Percentiles rank a stretch among this genome's conserved stretches.
These are phyloP conservation scores for Musa itinerans DNA, from an alignment of 176 grass and related monocot genomes.

Conservation along the genomic window DNA sequence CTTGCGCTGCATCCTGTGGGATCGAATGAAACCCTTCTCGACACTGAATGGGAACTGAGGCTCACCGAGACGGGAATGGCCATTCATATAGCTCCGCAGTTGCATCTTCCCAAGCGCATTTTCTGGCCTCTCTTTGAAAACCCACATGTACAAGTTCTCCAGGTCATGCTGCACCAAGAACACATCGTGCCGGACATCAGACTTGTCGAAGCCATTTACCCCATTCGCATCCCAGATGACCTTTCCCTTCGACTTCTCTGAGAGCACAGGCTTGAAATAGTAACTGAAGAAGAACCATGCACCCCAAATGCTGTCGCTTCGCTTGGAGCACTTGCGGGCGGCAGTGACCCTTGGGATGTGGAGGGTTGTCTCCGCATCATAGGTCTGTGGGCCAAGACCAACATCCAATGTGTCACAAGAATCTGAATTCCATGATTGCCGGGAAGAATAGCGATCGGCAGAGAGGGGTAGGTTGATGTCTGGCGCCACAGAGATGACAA, in stretches of 20 bases:
- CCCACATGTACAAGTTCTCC: conserved; percentile 99
- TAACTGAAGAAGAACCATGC: conserved; percentile 99
- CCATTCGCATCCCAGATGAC: conserved; percentile 43
- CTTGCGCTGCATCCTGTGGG: conserved; percentile 94
- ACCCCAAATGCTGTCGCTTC: conserved; percentile 94
- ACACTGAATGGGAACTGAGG: conserved; percentile 85
- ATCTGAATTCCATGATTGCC: conserved; percentile 40
- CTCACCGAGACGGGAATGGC: conserved; percentile 70
- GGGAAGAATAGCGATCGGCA: conserved; percentile 4
- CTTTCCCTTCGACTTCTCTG: conserved; percentile 78
- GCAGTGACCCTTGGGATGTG: conserved; percentile 39
- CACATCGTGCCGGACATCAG: conserved; percentile 73
- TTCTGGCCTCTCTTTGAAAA: conserved; percentile 90
- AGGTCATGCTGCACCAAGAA: conserved; percentile 99
- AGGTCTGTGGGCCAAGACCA: conserved; percentile 59
- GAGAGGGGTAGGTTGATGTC: conserved; percentile 94
- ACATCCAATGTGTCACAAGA: conserved; percentile 64
- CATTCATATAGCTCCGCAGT: conserved; percentile 97
- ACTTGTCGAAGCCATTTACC: conserved; percentile 54
- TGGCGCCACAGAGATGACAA: conserved; percentile 43
- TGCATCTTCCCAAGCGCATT: conserved; percentile 99
- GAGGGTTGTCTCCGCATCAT: conserved; percentile 41
- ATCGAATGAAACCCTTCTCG: conserved; percentile 81
- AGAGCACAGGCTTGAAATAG: conserved; percentile 88
- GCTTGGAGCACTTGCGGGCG: conserved; percentile 65